Base-by-base conservation (phyloP, 1,284 basidiomycete species). In the Ustilago xerochloae region DNA sequence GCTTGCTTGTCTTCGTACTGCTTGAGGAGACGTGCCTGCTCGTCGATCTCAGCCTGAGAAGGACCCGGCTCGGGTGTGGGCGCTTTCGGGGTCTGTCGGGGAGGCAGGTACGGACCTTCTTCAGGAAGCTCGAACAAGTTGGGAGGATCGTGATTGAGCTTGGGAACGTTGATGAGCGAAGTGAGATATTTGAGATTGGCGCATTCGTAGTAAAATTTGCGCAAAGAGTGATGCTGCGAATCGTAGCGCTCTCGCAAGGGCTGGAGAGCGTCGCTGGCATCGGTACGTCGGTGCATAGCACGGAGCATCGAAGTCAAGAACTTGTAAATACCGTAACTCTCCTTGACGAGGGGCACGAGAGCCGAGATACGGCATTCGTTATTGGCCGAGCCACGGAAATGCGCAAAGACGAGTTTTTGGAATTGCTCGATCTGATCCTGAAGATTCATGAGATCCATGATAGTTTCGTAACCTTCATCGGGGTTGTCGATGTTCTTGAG, bases 1-100 rank as follows among this genome's bases (percentile, higher is more conserved):
- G 90, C 89, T 82, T 99, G 97, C 84, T 98, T 94, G 48, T 94
- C 92, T 85, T 99, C 97, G 82, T 98, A 99, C 84, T 98, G 90
- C 82, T 96, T 95, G 63, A 99, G 89, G 89, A 99, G 90, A 20
- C 93, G 91, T 8, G 92, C 92, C 86, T 99, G 97, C 84, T 98
- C 94, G 61, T 90, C 91, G 63, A 98, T 90, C 80, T 93, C 92
- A 4, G 89, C 58, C 66, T 84, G 82, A 3, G 82, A 77, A 0
- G 81, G 80, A 41, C 78, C 77, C 1, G 71, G 48, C 6, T 72
- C 61, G 8, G 82, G 79, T 9, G 81, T 75, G 0, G 80, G 63
- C 9, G 78, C 56, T 45, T 75, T 78, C 16, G 78, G 69, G 1
- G 76, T 65, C 54, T 73, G 65, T 7, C 81, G 76, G 15, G 81